Conservation (phyloP, 106 monocot species). For the Dioscorea dumetorum region DNA sequence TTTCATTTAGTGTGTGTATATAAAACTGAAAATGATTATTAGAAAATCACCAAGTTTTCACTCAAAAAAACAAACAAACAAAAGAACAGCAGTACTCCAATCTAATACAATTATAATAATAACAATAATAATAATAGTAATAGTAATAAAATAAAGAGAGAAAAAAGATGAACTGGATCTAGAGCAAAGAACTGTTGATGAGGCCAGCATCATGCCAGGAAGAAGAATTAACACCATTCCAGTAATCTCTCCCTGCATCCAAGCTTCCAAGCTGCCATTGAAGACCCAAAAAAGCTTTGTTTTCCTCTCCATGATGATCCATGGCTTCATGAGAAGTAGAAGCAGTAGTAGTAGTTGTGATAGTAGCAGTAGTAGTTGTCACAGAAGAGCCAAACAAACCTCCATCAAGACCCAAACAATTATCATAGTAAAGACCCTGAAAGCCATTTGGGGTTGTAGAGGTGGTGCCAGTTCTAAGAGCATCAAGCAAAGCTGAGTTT, state of each 20-base stretch:
- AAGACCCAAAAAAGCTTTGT: slow-evolving; percentile 16
- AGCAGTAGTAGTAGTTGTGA: background rate
- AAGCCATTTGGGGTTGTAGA: slow-evolving; percentile 4
- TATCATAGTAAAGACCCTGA: slow-evolving; percentile 11
- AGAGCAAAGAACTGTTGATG: slow-evolving; percentile 28
- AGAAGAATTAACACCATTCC: slow-evolving; percentile 5
- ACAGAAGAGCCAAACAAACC: background rate
- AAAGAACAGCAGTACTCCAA: no score
- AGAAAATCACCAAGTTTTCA: no score
- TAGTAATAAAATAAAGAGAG: no score
- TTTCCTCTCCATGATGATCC: slow-evolving; percentile 14
- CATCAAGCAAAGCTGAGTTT: slow-evolving; percentile 18
- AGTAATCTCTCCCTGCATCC: slow-evolving; percentile 26
- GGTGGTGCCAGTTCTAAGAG: slow-evolving; percentile 11
- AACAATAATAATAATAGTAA: no score
- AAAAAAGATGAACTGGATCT: slow-evolving; percentile 1
- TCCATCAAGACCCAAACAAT: background rate
- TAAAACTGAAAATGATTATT: no score
- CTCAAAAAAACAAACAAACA: no score
- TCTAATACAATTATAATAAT: no score
- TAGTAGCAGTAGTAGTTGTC: slow-evolving; percentile 3
- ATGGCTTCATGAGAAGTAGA: slow-evolving; percentile 11
- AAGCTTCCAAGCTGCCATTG: slow-evolving; percentile 17
- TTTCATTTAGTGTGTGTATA: no score
- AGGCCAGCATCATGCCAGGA: slow-evolving; percentile 15